A percentile compares a stretch with the other conserved stretches of the same genome.
phyloP scores from a whole-genome alignment of 345 rosid genomes.

The Arabidopsis arenosa region DNA sequence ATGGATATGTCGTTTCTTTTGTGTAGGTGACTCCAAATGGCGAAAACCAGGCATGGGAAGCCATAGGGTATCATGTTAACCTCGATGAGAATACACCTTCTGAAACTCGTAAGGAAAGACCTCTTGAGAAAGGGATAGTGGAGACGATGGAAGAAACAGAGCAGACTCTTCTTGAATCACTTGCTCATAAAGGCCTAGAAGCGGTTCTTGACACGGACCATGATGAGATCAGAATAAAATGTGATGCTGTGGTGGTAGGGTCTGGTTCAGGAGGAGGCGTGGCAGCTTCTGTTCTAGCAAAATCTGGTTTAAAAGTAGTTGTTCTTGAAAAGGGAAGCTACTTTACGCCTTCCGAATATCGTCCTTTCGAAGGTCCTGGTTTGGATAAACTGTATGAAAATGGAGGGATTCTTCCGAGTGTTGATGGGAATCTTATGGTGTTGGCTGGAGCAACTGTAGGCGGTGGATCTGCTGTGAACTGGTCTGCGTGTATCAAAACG shows the following conservation, averaged over 20 bases:
- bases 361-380: constrained; percentile 73
- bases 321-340: constrained; percentile 88
- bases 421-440: constrained; percentile 48
- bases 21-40: constrained; percentile 67
- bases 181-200: constrained; percentile 63
- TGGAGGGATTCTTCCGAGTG: constrained; percentile 63
- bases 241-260: constrained; percentile 79
- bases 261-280: constrained; percentile 98
- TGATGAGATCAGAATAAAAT: constrained; percentile 56
- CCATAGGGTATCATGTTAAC: constrained; percentile 59
- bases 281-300: constrained; percentile 81
- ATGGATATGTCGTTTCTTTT: background rate
- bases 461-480: constrained; percentile 88
- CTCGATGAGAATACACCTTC: constrained; percentile 23
- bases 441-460: constrained; percentile 87
- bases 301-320: constrained; percentile 70
- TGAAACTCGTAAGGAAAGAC: constrained; percentile 52
- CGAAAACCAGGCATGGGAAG: constrained; percentile 77
- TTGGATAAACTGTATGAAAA: constrained; percentile 59
- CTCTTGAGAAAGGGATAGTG: constrained; percentile 73
- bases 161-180: constrained; percentile 52
- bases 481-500: constrained; percentile 87
- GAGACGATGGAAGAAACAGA: constrained; percentile 62
- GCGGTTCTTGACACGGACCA: constrained; percentile 42
- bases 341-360: constrained; percentile 57